Evolutionary conservation across 2,329 filamentous ascomycete species (phyloP).

Genomic region (Epichloe glyceriae): DNA sequence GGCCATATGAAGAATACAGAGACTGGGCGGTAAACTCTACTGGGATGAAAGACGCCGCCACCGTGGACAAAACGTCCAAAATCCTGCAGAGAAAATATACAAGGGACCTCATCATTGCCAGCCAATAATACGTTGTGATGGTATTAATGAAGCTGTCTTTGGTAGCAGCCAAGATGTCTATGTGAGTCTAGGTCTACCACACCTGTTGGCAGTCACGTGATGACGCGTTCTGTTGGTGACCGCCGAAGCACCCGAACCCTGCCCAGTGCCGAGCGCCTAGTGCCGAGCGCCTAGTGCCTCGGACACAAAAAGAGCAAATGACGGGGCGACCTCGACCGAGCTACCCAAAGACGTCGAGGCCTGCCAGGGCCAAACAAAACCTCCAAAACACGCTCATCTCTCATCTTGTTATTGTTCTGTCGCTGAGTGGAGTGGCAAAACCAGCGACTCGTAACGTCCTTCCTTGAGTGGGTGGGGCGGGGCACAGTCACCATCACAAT

Average conservation of each 20-base stretch:
- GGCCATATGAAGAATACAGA: conserved; percentile 19
- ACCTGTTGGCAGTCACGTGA: conserved; percentile 1
- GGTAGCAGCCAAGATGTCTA: no score
- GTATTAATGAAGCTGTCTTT: no score
- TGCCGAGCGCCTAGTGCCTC: no score
- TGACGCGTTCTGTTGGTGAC: conserved; percentile 2
- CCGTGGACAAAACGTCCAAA: no score
- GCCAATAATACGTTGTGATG: no score
- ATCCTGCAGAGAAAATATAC: no score
- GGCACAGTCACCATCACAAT: no score
- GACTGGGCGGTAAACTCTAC: conserved; percentile 21
- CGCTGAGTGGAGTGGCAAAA: background rate
- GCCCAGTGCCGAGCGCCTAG: background rate
- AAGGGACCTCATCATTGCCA: no score
- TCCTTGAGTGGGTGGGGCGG: background rate
- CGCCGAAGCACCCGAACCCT: background rate
- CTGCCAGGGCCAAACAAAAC: no score
- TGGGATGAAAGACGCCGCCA: background rate
- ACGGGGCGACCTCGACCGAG: no score
- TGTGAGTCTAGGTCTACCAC: background rate
- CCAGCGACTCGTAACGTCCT: no score
- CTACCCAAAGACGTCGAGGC: no score
- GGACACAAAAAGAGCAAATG: background rate
- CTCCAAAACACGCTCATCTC: background rate
- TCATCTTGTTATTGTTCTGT: background rate